Conservation (phyloP, 2,329 filamentous ascomycete genomes). For the Rhynchosporium graminicola region DNA sequence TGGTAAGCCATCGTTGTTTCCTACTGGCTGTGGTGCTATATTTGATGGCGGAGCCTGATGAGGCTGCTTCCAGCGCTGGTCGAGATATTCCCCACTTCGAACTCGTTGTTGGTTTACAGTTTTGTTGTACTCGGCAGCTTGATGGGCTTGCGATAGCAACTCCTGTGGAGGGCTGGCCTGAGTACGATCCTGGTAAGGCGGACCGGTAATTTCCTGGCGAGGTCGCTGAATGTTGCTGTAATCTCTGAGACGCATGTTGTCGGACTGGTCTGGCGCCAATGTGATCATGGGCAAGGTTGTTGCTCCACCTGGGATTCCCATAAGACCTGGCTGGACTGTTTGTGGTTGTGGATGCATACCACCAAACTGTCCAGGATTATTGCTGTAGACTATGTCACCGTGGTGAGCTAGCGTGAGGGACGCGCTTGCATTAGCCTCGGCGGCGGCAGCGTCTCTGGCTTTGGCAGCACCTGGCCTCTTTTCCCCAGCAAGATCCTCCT, state of each 20-base stretch:
- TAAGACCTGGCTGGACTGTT: constrained; percentile 72
- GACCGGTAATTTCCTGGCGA: constrained; percentile 85
- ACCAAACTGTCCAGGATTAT: constrained; percentile 65
- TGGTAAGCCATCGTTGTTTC: constrained; percentile 48
- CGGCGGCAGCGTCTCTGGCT: constrained; percentile 77
- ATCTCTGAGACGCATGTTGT: constrained; percentile 70
- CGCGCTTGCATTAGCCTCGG: constrained; percentile 59
- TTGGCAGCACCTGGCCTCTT: constrained; percentile 92
- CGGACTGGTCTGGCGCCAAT: constrained; percentile 73
- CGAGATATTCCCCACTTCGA: constrained; percentile 76
- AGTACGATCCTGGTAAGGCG: constrained; percentile 84
- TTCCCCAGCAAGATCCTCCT: constrained; percentile 92
- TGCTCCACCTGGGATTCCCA: constrained; percentile 63
- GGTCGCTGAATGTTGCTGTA: constrained; percentile 83
- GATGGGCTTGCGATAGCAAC: constrained; percentile 81
- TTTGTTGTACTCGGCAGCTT: constrained; percentile 90
- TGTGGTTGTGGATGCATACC: constrained; percentile 64
- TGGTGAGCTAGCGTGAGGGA: constrained; percentile 65
- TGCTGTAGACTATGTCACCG: constrained; percentile 86
- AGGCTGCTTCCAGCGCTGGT: constrained; percentile 78
- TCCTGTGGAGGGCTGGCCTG: constrained; percentile 75
- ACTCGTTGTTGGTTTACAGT: constrained; percentile 77
- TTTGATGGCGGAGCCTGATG: constrained; percentile 71
- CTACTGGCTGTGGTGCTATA: constrained; percentile 38
- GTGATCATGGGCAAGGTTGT: constrained; percentile 84